These are phyloP conservation scores for Phytopythium sindhum DNA, from an alignment of 352 stramenopile species.

Conservation along the genomic window DNA sequence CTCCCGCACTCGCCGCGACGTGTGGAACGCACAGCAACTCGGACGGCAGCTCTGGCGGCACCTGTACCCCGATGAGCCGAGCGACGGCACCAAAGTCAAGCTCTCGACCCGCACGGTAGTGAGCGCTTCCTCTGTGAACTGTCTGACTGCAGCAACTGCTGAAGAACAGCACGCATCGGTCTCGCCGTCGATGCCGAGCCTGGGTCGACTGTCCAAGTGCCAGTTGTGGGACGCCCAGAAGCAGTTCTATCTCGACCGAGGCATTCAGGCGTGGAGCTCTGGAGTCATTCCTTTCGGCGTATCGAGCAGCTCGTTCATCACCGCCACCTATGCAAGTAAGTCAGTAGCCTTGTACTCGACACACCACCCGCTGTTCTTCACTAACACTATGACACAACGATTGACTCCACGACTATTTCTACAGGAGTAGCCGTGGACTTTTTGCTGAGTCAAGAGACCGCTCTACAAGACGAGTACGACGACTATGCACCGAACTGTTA, in stretches of 20 bases:
- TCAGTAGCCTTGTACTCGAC: conserved; percentile 7
- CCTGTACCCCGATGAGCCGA: conserved; percentile 13
- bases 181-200: not conserved
- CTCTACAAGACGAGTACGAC: not conserved
- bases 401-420: not conserved
- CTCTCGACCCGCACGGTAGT: not conserved
- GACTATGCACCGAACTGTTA: conserved; percentile 50
- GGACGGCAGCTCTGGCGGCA: conserved; percentile 29
- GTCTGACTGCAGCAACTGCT: not conserved
- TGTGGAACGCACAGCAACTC: conserved; percentile 24
- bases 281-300: conserved; percentile 73
- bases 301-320: conserved; percentile 77
- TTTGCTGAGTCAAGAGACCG: conserved; percentile 22
- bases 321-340: conserved; percentile 53
- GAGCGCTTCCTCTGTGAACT: not conserved
- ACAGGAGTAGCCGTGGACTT: conserved; percentile 41
- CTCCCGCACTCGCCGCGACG: conserved; percentile 27
- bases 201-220: conserved; percentile 46
- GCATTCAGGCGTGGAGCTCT: conserved; percentile 72
- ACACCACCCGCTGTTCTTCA: not conserved
- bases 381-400: not conserved
- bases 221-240: conserved; percentile 73
- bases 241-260: conserved; percentile 74
- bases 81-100: not conserved
- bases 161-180: not conserved